Percentiles rank a stretch among this genome's conserved stretches.
These are phyloP conservation scores for Thielaviopsis musarum DNA, from an alignment of 2,329 filamentous ascomycete species.

Conservation along the genomic window DNA sequence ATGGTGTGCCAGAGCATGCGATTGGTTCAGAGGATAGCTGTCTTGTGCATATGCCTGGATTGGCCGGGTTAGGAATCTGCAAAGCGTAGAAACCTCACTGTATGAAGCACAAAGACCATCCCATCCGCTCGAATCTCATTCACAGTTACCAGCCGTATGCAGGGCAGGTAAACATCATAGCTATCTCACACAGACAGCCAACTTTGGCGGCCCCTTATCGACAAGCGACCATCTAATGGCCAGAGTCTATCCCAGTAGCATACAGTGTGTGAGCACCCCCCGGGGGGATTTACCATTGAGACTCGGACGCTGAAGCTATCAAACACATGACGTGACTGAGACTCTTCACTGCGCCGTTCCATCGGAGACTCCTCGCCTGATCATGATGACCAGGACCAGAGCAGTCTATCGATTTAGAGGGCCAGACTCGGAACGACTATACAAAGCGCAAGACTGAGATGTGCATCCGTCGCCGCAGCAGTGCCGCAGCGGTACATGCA, in stretches of 20 bases:
- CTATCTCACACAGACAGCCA: slow-evolving; percentile 4
- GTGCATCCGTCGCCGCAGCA: neutral
- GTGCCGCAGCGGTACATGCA: neutral
- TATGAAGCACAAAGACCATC: slow-evolving; percentile 19
- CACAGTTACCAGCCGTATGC: neutral
- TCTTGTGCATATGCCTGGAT: slow-evolving; percentile 15
- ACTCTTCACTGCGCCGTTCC: slow-evolving; percentile 30
- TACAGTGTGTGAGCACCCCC: slow-evolving; percentile 58
- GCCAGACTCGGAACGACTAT: slow-evolving; percentile 36
- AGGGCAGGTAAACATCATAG: neutral
- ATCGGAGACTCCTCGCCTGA: slow-evolving; percentile 21
- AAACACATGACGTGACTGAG: slow-evolving; percentile 41
- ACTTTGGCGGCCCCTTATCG: slow-evolving; percentile 15
- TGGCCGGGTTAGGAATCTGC: slow-evolving; percentile 24
- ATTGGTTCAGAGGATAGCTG: slow-evolving; percentile 18
- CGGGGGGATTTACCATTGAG: slow-evolving; percentile 51
- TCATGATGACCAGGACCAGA: slow-evolving; percentile 24
- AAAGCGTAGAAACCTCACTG: slow-evolving; percentile 13
- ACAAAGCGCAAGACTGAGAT: slow-evolving; percentile 46
- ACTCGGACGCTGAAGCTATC: slow-evolving; percentile 56
- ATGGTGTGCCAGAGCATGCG: slow-evolving; percentile 25
- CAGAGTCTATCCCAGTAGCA: slow-evolving; percentile 46
- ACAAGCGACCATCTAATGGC: slow-evolving; percentile 20
- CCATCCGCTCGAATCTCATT: slow-evolving; percentile 16
- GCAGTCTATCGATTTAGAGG: slow-evolving; percentile 37